A percentile compares a stretch with the other conserved stretches of the same genome.
These are phyloP conservation scores for Globisporangium parvum DNA, from an alignment of 352 stramenopile genomes.

Conservation along the genomic window DNA sequence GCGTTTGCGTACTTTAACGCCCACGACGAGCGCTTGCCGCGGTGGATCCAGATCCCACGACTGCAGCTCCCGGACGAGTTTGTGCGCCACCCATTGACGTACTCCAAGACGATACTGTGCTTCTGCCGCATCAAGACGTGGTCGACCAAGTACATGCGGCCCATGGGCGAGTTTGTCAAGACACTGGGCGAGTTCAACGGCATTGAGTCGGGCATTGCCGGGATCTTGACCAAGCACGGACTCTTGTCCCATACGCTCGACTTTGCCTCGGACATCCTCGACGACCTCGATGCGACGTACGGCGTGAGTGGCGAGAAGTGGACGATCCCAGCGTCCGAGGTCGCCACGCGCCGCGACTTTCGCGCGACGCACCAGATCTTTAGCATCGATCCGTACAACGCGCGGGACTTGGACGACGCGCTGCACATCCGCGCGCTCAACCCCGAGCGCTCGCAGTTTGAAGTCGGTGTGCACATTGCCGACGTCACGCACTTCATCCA, in stretches of 20 bases:
- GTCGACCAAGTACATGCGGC: slow-evolving; percentile 48
- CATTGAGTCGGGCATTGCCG: slow-evolving; percentile 89
- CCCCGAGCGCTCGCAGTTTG: slow-evolving; percentile 53
- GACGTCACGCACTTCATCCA: slow-evolving; percentile 97
- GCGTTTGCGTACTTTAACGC: slow-evolving; percentile 72
- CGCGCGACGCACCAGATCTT: slow-evolving; percentile 86
- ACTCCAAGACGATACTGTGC: slow-evolving; percentile 66
- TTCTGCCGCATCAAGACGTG: slow-evolving; percentile 67
- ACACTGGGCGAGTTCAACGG: slow-evolving; percentile 66
- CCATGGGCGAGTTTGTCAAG: slow-evolving; percentile 73
- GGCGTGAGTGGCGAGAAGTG: slow-evolving; percentile 62
- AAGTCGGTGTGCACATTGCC: slow-evolving; percentile 97
- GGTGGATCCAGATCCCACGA: slow-evolving; percentile 62
- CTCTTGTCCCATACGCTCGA: slow-evolving; percentile 74
- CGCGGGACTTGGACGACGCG: slow-evolving; percentile 96
- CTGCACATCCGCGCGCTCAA: slow-evolving; percentile 86
- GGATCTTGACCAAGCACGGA: slow-evolving; percentile 88
- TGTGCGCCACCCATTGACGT: slow-evolving; percentile 41
- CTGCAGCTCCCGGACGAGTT: slow-evolving; percentile 70
- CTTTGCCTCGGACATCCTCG: slow-evolving; percentile 56
- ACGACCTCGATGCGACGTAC: slow-evolving; percentile 77
- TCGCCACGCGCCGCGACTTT: slow-evolving; percentile 88
- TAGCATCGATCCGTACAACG: slow-evolving; percentile 96
- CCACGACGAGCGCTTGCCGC: slow-evolving; percentile 53
- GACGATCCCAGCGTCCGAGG: slow-evolving; percentile 73